These are phyloP conservation scores for Conticribra guillardii DNA, from an alignment of 108 stramenopile genomes.

Conservation along the genomic window DNA sequence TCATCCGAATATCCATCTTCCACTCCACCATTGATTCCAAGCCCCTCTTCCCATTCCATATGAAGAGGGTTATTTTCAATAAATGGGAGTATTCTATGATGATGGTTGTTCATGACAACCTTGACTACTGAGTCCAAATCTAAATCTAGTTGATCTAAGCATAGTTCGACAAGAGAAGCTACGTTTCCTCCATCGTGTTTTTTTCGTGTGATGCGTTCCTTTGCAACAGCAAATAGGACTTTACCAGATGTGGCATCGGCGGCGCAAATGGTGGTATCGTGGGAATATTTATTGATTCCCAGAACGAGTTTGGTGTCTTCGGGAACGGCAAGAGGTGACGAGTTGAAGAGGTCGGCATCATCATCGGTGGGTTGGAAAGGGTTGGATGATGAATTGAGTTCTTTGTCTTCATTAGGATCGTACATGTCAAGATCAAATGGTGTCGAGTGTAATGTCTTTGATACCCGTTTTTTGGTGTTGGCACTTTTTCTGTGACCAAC, in stretches of 20 bases:
- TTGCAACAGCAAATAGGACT: conserved; percentile 87
- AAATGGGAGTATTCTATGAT: conserved; percentile 86
- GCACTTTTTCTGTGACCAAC: too few relatives aligned
- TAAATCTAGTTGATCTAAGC: conserved; percentile 79
- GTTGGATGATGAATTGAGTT: conserved; percentile 40
- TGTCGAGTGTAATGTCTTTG: conserved; percentile 45
- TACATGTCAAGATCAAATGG: conserved; percentile 85
- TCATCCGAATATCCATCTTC: conserved; percentile 79
- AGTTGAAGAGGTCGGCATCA: conserved; percentile 10
- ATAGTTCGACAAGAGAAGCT: conserved; percentile 76
- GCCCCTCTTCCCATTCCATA: conserved; percentile 82
- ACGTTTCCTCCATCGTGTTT: conserved; percentile 94
- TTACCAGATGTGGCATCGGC: conserved; percentile 76
- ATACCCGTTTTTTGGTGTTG: background rate
- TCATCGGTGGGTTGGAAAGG: conserved; percentile 39
- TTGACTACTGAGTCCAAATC: conserved; percentile 70
- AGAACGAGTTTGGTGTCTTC: conserved; percentile 75
- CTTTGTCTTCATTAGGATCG: conserved; percentile 47
- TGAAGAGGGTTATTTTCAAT: conserved; percentile 56
- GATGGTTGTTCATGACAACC: conserved; percentile 96
- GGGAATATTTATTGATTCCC: conserved; percentile 94
- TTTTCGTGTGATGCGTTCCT: conserved; percentile 85
- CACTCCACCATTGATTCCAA: conserved; percentile 73
- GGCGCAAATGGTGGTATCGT: conserved; percentile 90
- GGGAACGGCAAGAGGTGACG: conserved; percentile 53